Evolutionary conservation across 192 early-diverging fungal genomes (phyloP), one percentile per base, ranked within the genome.

Genomic region (Backusella macrospora): DNA sequence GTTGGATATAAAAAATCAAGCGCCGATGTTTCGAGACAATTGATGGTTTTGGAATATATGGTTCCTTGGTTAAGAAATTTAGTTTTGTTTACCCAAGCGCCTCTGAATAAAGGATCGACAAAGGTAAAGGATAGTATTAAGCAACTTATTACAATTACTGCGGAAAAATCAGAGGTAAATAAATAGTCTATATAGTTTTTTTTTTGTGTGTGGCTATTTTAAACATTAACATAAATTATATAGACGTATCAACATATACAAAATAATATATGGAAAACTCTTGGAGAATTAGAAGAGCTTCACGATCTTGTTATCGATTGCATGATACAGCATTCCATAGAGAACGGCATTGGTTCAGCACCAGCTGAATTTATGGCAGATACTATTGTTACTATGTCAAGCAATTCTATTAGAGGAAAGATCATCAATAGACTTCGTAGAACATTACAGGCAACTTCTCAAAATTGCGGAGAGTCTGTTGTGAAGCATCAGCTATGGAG

Each of bases 51-150:
- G 48, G 90, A 95, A 72, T 97, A 95, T 75, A 86, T 96, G 75
- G 85, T 87, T 14, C 96, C 96, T 6, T 98, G 96, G 96, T 68
- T 96, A 48, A 74, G 78, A 6, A 95, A 94, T 65, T 77, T 98
- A 40, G 89, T 86, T 6, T 80, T 84, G 68, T 91, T 86, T 64
- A 73, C 73, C 44, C 38, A 76, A 14, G 76, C 70, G 62, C 76
- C 73, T 23, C 62, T 49, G 12, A 73, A 75, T 62, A 72, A 81
- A 82, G 74, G 81, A 66, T 83, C 84, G 9, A 70, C 78, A 4
- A 90, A 88, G 72, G 82, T 94, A 15, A 85, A 86, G 45, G 91
- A 94, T 68, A 86, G 95, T 63, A 76, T 97, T 63, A 88, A 84
- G 68, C 81, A 81, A 29, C 81, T 98, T 49, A 87, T 96, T 63